Conservation (phyloP, 352 stramenopile genomes). For the Phytopythium sindhum region DNA sequence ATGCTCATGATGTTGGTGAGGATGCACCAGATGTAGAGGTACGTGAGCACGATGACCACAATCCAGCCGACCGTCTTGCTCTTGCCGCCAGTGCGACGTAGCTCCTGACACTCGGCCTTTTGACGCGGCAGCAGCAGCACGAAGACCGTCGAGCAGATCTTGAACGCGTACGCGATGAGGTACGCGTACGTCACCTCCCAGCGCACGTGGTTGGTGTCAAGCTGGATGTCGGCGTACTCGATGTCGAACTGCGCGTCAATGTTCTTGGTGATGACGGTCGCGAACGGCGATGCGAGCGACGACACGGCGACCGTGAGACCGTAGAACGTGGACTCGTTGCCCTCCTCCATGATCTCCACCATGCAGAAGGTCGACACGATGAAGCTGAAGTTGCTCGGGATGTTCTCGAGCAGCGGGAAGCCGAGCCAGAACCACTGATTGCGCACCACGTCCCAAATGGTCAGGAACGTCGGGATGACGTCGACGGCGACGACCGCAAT, state of each 20-base stretch:
- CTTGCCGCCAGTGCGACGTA: constrained; percentile 28
- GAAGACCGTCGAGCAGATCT: constrained; percentile 33
- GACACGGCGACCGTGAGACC: constrained; percentile 48
- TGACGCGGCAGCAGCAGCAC: constrained; percentile 41
- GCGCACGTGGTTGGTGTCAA: constrained; percentile 26
- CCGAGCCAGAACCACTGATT: constrained; percentile 68
- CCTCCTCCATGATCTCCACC: constrained; percentile 51
- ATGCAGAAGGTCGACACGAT: constrained; percentile 56
- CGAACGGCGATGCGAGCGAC: constrained; percentile 42
- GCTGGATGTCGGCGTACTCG: constrained; percentile 28
- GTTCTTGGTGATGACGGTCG: constrained; percentile 51
- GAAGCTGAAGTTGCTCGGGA: constrained; percentile 45
- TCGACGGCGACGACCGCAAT: constrained; percentile 39
- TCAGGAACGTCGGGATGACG: constrained; percentile 29
- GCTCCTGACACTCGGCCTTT: constrained; percentile 45
- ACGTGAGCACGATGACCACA: constrained; percentile 29
- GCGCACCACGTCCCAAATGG: constrained; percentile 46
- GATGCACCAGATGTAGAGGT: constrained; percentile 41
- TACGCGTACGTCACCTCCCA: constrained; percentile 36
- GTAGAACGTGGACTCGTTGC: constrained; percentile 57
- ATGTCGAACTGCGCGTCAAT: constrained; percentile 49
- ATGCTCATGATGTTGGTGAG: constrained; percentile 56
- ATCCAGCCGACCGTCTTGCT: constrained; percentile 32
- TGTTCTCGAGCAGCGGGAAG: constrained; percentile 38
- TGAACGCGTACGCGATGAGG: constrained; percentile 33